phyloP scores from a whole-genome alignment of 2,329 filamentous ascomycete species.

The Aspergillus sojae region DNA sequence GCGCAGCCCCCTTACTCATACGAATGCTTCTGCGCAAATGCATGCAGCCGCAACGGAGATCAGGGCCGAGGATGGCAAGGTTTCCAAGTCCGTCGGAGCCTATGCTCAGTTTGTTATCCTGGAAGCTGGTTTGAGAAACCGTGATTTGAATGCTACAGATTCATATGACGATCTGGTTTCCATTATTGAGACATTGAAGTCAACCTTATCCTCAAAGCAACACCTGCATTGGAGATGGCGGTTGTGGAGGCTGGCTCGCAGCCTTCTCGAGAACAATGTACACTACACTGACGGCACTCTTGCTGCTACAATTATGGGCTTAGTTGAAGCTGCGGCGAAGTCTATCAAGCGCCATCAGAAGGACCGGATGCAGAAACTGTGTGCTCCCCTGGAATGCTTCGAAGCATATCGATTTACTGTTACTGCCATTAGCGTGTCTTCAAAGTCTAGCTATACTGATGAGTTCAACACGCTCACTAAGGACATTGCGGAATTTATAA shows the following conservation, averaged over 20 bases:
- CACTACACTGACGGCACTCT: slow-evolving; percentile 26
- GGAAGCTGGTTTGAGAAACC: slow-evolving; percentile 38
- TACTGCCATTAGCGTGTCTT: slow-evolving; percentile 26
- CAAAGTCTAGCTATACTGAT: slow-evolving; percentile 24
- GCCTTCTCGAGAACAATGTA: slow-evolving; percentile 34
- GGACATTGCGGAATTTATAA: slow-evolving; percentile 29
- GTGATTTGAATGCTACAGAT: slow-evolving; percentile 25
- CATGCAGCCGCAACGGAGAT: slow-evolving; percentile 34
- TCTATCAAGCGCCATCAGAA: slow-evolving; percentile 34
- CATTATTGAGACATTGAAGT: slow-evolving; percentile 30
- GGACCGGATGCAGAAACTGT: slow-evolving; percentile 24
- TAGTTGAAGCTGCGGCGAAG: slow-evolving; percentile 33
- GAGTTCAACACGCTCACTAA: slow-evolving; percentile 29
- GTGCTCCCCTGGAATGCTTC: slow-evolving; percentile 38
- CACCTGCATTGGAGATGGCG: slow-evolving; percentile 44
- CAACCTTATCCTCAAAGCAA: slow-evolving; percentile 36
- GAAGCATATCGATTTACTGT: slow-evolving; percentile 41
- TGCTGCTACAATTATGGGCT: slow-evolving; percentile 21
- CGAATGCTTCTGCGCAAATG: slow-evolving; percentile 33
- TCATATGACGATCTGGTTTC: slow-evolving; percentile 26
- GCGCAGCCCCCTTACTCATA: slow-evolving; percentile 33
- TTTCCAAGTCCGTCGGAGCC: slow-evolving; percentile 29
- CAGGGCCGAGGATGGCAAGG: slow-evolving; percentile 28
- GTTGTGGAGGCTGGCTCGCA: slow-evolving; percentile 41
- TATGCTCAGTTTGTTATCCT: slow-evolving; percentile 41